phyloP scores from a whole-genome alignment of 176 grass and related monocot genomes.

The Carex scoparia region DNA sequence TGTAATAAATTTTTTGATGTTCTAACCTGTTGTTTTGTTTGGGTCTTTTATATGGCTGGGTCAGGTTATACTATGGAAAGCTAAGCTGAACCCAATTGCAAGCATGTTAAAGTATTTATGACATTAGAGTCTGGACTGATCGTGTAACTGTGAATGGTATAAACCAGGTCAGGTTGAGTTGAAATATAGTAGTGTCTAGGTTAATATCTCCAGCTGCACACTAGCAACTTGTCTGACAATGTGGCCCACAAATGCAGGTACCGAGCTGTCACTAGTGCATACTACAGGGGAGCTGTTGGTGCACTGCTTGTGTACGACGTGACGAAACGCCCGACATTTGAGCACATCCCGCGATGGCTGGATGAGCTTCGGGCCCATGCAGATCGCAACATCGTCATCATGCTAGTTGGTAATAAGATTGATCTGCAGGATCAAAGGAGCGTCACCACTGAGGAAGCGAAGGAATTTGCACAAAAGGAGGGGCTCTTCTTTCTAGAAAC shows the following conservation, averaged over 20 bases:
- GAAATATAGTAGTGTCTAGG: neutral
- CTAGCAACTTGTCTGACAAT: neutral
- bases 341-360: slow-evolving; percentile 75
- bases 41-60: neutral
- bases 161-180: neutral
- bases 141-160: neutral
- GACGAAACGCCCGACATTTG: slow-evolving; percentile 67
- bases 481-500: slow-evolving; percentile 72
- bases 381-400: slow-evolving; percentile 74
- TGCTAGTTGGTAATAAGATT: slow-evolving; percentile 73
- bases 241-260: slow-evolving; percentile 33
- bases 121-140: neutral
- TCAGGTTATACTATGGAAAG: neutral
- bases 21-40: neutral
- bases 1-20: neutral
- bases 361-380: slow-evolving; percentile 66
- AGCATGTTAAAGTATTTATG: neutral
- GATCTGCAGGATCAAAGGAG: slow-evolving; percentile 57
- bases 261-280: slow-evolving; percentile 67
- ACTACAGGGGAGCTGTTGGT: slow-evolving; percentile 63
- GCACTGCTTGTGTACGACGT: slow-evolving; percentile 67
- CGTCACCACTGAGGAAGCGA: slow-evolving; percentile 49
- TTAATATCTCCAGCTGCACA: neutral
- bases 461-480: slow-evolving; percentile 73
- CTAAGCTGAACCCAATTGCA: neutral